phyloP scores from a whole-genome alignment of 352 stramenopile species.

The Lagenidium sp. region DNA sequence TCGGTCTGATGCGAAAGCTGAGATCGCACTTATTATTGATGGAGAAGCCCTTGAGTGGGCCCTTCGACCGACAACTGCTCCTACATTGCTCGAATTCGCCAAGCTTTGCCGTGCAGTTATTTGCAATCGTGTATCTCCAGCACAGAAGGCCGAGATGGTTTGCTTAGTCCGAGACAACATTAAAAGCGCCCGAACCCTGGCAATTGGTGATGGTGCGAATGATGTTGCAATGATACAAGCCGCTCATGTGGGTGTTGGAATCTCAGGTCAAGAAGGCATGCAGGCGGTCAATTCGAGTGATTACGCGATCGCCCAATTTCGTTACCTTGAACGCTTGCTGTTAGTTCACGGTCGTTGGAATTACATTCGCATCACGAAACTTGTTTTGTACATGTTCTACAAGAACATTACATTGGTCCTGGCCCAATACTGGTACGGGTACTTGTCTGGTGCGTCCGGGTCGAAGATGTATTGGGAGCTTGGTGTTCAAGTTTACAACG shows the following conservation, averaged over 20 bases:
- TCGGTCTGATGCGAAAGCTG: slow-evolving; percentile 27
- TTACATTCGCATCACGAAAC: slow-evolving; percentile 87
- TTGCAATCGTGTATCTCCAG: slow-evolving; percentile 78
- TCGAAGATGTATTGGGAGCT: slow-evolving; percentile 83
- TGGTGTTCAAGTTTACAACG: slow-evolving; percentile 90
- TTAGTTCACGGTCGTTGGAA: slow-evolving; percentile 90
- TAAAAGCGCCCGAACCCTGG: slow-evolving; percentile 48
- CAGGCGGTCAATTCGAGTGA: slow-evolving; percentile 93
- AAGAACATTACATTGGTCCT: slow-evolving; percentile 92
- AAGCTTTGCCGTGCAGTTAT: slow-evolving; percentile 58
- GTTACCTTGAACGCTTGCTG: slow-evolving; percentile 85
- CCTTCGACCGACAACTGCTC: slow-evolving; percentile 28
- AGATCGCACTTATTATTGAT: slow-evolving; percentile 66
- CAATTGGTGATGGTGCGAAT: slow-evolving; percentile 92
- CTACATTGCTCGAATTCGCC: slow-evolving; percentile 47
- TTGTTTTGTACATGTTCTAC: slow-evolving; percentile 92
- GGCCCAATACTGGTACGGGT: slow-evolving; percentile 87
- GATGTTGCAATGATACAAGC: slow-evolving; percentile 94
- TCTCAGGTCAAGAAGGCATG: slow-evolving; percentile 91
- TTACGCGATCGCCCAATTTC: slow-evolving; percentile 92
- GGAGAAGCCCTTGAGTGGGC: slow-evolving; percentile 64
- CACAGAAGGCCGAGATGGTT: slow-evolving; percentile 82
- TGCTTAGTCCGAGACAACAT: slow-evolving; percentile 55
- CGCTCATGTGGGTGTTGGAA: slow-evolving; percentile 90
- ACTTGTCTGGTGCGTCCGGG: slow-evolving; percentile 90